Conservation (phyloP, 495 filamentous ascomycete genomes). For the Cairneyella variabilis region DNA sequence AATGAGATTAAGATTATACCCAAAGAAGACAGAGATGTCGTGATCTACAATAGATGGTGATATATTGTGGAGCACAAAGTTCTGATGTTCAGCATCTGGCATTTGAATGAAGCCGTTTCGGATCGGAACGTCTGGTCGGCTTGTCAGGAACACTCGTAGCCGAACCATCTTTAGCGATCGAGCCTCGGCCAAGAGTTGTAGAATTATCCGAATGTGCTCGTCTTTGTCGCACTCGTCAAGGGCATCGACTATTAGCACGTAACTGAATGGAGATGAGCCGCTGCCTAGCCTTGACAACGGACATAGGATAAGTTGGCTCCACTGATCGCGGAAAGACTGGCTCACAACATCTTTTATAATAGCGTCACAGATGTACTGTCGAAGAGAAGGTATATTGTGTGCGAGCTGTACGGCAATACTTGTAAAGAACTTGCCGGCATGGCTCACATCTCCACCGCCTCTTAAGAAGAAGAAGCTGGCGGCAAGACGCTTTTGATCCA, state of each 20-base stretch:
- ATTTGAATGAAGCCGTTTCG: conserved; percentile 10
- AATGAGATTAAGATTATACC: conserved; percentile 14
- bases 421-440: conserved; percentile 4
- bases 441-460: conserved; percentile 8
- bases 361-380: not conserved
- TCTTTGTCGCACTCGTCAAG: conserved; percentile 26
- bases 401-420: conserved; percentile 1
- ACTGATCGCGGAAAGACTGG: conserved; percentile 2
- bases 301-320: not conserved
- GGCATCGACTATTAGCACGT: conserved; percentile 21
- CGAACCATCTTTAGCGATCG: conserved; percentile 12
- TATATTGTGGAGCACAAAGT: no score
- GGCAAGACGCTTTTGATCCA: no score
- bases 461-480: no score
- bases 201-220: conserved; percentile 15
- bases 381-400: not conserved
- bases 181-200: no score
- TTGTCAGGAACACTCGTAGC: conserved; percentile 26
- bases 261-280: no score
- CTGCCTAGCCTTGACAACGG: conserved; percentile 2
- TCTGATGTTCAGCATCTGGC: conserved; percentile 4
- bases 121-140: conserved; percentile 31
- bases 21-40: conserved; percentile 11
- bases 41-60: conserved; percentile 1
- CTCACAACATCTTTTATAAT: not conserved